Evolutionary conservation across 192 early-diverging fungal genomes (phyloP).

Genomic region (Neocallimastix lanati): DNA sequence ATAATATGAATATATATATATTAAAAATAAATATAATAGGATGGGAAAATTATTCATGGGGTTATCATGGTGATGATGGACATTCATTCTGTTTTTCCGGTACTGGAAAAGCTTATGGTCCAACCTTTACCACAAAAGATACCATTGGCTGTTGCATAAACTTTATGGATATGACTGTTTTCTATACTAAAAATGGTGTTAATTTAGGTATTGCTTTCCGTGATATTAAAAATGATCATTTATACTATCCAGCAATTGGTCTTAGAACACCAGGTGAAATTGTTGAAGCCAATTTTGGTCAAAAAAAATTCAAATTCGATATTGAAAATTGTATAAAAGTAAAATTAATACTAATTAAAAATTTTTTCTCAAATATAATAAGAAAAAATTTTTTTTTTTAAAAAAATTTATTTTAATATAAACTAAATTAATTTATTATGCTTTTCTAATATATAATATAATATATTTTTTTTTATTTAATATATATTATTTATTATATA

Average conservation of each 20-base stretch:
- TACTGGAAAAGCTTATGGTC: constrained; percentile 66
- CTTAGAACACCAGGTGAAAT: constrained; percentile 52
- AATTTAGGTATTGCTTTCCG: constrained; percentile 39
- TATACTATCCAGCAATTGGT: constrained; percentile 54
- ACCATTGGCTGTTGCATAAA: constrained; percentile 85
- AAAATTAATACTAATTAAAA: not conserved
- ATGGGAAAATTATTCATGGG: constrained; percentile 78
- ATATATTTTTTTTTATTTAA: no score
- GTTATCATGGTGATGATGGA: constrained; percentile 96
- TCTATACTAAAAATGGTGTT: constrained; percentile 86
- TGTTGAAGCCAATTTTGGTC: constrained; percentile 63
- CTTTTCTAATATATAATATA: no score
- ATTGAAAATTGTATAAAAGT: constrained; percentile 48
- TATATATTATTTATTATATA: no score
- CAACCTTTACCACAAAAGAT: constrained; percentile 79
- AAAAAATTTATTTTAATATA: no score
- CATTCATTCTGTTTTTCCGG: constrained; percentile 56
- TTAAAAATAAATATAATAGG: constrained; percentile 18
- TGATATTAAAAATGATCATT: constrained; percentile 11
- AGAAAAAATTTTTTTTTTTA: no score
- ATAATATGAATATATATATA: not conserved
- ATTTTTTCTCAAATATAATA: no score
- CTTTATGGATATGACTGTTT: constrained; percentile 46
- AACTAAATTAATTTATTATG: no score
- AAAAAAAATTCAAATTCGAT: constrained; percentile 44